A percentile compares a stretch with the other conserved stretches of the same genome.
These are phyloP conservation scores for Mesembryanthemum crystallinum DNA, from an alignment of 148 eudicot species.

Conservation along the genomic window DNA sequence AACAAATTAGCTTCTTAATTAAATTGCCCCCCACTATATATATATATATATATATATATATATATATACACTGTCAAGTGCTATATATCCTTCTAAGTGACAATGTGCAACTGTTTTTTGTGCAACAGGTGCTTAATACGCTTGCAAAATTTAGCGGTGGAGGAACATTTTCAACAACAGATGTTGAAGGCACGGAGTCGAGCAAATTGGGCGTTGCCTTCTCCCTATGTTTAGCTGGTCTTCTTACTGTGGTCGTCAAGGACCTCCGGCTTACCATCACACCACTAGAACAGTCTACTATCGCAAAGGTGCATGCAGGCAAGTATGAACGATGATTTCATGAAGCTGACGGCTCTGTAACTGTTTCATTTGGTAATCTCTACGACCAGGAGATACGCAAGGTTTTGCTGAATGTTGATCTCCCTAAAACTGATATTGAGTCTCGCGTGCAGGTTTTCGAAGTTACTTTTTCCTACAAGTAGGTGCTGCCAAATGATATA, in stretches of 20 bases:
- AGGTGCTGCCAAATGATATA: too few relatives aligned
- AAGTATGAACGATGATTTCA: background rate
- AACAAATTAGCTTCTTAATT: too few relatives aligned
- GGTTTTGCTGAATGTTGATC: background rate
- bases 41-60: too few relatives aligned
- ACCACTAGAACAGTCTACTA: background rate
- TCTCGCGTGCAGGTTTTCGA: too few relatives aligned
- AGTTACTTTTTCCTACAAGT: background rate
- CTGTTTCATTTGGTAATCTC: background rate
- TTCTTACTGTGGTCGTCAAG: constrained; percentile 21
- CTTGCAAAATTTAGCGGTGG: constrained; percentile 18
- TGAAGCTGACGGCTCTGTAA: background rate
- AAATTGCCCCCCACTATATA: too few relatives aligned
- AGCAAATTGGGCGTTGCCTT: constrained; percentile 17
- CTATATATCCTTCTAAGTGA: too few relatives aligned
- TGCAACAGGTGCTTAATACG: constrained; percentile 13
- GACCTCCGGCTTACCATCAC: background rate
- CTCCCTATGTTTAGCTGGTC: constrained; percentile 24
- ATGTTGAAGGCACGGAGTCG: background rate
- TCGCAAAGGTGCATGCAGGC: background rate
- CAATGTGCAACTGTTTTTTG: too few relatives aligned
- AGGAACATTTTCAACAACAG: constrained; percentile 17
- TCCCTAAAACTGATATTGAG: background rate
- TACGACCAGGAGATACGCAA: background rate
- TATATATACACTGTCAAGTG: too few relatives aligned